Percentiles rank a stretch among this genome's conserved stretches.
Evolutionary conservation across 345 rosid species (phyloP).

Genomic region (Syzygium grande): DNA sequence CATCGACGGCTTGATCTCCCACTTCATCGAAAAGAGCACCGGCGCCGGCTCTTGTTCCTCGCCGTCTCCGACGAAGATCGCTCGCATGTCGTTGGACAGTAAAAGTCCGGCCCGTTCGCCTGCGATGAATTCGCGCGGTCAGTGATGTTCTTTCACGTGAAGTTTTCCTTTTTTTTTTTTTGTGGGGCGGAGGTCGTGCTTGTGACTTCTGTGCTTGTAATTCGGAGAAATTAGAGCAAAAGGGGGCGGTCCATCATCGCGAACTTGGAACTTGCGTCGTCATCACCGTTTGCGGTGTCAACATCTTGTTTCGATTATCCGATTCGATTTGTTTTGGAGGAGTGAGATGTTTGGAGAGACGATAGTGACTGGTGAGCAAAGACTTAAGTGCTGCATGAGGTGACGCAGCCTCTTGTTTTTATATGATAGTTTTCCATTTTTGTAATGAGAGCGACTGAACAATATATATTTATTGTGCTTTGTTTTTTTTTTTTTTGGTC

Average conservation of each 20-base stretch:
- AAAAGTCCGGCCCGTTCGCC: background rate
- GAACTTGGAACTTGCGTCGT: background rate
- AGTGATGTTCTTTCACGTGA: background rate
- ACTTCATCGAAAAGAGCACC: background rate
- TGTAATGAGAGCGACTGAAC: background rate
- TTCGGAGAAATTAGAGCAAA: background rate
- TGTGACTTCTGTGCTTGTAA: background rate
- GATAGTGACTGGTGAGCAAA: background rate
- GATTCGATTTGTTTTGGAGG: background rate
- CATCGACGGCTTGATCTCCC: conserved; percentile 8
- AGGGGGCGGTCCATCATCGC: background rate
- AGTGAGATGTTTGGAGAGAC: background rate
- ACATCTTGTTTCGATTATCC: background rate
- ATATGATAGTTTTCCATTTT: background rate
- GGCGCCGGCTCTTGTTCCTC: background rate
- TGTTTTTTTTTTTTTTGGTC: too few relatives aligned
- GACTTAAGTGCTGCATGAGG: background rate
- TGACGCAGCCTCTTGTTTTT: background rate
- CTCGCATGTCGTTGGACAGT: background rate
- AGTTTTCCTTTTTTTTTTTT: background rate
- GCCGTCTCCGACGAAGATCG: background rate
- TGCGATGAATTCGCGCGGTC: background rate
- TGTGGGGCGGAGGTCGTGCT: background rate
- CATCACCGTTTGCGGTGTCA: background rate
- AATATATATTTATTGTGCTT: background rate